These are phyloP conservation scores for Penicillium soppii DNA, from an alignment of 495 filamentous ascomycete genomes.

Conservation along the genomic window DNA sequence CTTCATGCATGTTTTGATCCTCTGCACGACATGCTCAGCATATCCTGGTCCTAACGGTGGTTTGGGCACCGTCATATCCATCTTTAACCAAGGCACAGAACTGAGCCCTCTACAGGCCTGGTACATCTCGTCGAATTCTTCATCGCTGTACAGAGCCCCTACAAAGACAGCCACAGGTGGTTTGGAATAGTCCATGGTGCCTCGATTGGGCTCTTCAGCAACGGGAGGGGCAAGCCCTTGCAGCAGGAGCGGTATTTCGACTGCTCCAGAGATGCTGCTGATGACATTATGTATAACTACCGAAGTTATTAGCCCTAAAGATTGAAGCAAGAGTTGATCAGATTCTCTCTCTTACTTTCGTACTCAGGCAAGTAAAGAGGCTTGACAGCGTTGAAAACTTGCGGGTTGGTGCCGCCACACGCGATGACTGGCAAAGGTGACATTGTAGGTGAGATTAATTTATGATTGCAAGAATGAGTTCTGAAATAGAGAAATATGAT, in stretches of 20 bases:
- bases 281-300: constrained; percentile 30
- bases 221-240: constrained; percentile 16
- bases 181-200: constrained; percentile 30
- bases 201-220: constrained; percentile 17
- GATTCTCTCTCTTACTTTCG: constrained; percentile 21
- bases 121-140: constrained; percentile 20
- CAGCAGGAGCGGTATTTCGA: constrained; percentile 27
- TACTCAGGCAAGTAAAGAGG: constrained; percentile 31
- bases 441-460: constrained; percentile 14
- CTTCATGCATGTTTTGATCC: constrained; percentile 26
- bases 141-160: constrained; percentile 32
- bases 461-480: constrained; percentile 13
- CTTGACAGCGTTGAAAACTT: constrained; percentile 25
- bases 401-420: constrained; percentile 22
- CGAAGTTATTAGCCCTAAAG: constrained; percentile 10
- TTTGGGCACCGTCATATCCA: constrained; percentile 22
- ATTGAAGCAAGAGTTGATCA: background rate
- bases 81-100: constrained; percentile 32
- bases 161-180: constrained; percentile 26
- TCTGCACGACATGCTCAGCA: constrained; percentile 23
- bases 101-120: constrained; percentile 19
- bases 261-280: constrained; percentile 13
- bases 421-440: constrained; percentile 26
- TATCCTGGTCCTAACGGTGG: constrained; percentile 32
- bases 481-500: background rate